Evolutionary conservation across 176 grass and related monocot genomes (phyloP).

Genomic region (Oryza rufipogon): DNA sequence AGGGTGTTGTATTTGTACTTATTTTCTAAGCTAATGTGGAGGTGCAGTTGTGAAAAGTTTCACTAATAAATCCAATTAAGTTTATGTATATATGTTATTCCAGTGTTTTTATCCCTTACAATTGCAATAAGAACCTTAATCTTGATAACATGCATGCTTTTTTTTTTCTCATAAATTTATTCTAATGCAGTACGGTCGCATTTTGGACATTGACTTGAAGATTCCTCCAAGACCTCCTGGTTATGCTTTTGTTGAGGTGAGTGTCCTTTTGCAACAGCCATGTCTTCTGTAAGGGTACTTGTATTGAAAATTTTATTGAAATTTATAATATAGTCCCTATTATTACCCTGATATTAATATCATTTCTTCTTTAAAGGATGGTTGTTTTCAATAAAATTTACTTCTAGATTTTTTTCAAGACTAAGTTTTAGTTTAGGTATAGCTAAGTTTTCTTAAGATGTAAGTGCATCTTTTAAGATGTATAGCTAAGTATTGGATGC

Average conservation of each 20-base stretch:
- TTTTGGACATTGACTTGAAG: conserved; percentile 94
- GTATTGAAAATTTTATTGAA: not conserved
- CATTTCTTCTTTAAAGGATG: not conserved
- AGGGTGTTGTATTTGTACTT: not conserved
- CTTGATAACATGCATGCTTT: conserved; percentile 4
- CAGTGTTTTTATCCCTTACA: not conserved
- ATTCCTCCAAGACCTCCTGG: conserved; percentile 95
- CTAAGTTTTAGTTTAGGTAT: not conserved
- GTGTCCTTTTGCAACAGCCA: conserved; percentile 1
- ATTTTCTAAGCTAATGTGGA: not conserved
- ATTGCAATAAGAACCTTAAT: not conserved
- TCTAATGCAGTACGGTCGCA: conserved; percentile 73
- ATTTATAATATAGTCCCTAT: not conserved
- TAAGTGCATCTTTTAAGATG: not conserved
- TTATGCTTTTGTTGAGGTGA: conserved; percentile 96
- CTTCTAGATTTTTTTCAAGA: not conserved
- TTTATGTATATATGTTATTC: not conserved
- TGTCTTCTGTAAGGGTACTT: conserved; percentile 11
- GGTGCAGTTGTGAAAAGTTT: not conserved
- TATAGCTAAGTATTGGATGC: not conserved
- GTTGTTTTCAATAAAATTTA: not conserved
- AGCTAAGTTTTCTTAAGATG: conserved; percentile 10
- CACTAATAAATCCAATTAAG: not conserved
- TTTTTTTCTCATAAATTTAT: conserved; percentile 20
- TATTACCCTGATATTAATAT: conserved; percentile 1